A percentile compares a stretch with the other conserved stretches of the same genome.
phyloP scores from a whole-genome alignment of 306 rosid genomes.

The Quillaja saponaria region DNA sequence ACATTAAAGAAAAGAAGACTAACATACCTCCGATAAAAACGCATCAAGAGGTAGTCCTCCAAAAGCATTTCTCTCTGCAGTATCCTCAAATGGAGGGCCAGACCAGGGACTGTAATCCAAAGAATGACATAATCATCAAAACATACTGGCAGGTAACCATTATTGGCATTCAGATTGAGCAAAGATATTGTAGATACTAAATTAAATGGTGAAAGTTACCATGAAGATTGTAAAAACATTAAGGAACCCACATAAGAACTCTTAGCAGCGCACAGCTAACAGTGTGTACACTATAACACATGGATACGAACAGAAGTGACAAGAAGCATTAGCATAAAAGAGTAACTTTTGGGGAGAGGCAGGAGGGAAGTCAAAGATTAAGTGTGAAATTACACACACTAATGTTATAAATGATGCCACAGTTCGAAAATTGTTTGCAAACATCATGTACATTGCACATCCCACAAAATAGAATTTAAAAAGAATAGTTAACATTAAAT shows the following conservation, averaged over 20 bases:
- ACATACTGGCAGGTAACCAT: constrained; percentile 10
- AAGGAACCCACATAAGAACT: constrained; percentile 1
- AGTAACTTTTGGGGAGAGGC: too few relatives aligned
- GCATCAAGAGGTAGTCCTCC: constrained; percentile 83
- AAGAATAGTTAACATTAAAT: too few relatives aligned
- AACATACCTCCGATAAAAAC: constrained; percentile 59
- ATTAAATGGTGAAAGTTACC: background rate
- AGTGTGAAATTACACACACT: too few relatives aligned
- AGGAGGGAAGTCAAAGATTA: too few relatives aligned
- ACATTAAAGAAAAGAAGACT: background rate
- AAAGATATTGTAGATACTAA: constrained; percentile 21
- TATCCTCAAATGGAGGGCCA: constrained; percentile 69
- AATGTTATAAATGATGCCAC: too few relatives aligned
- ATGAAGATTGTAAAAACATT: constrained; percentile 11
- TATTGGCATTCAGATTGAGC: constrained; percentile 13
- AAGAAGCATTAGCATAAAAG: too few relatives aligned
- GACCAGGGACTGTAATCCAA: constrained; percentile 74
- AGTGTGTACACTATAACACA: constrained; percentile 9
- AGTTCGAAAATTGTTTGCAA: too few relatives aligned
- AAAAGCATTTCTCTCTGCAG: constrained; percentile 76
- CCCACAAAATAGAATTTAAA: too few relatives aligned
- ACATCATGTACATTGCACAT: too few relatives aligned
- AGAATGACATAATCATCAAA: constrained; percentile 26
- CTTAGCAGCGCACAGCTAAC: constrained; percentile 1
- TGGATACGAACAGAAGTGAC: too few relatives aligned